Evolutionary conservation across 371 early-diverging fungal genomes (phyloP), one percentile per base, ranked within the genome.

Genomic region (Mortierella sp.): DNA sequence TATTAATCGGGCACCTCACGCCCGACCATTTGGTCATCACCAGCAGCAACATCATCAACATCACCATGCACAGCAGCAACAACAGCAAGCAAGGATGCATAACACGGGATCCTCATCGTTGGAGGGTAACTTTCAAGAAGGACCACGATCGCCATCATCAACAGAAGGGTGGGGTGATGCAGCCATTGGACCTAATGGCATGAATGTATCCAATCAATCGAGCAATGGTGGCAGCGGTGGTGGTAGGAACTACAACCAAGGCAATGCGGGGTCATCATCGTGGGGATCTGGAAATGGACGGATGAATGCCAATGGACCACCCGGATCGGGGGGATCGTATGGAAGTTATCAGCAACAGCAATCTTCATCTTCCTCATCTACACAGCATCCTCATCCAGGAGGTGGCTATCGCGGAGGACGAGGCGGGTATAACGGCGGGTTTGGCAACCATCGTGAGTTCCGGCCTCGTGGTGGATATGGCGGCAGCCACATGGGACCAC

Each of bases 1-100:
- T 35, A 68, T 72, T 49, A 78, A 78, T 40, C 64, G 78, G 5
- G 62, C 55, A 0, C 73, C 73, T 2, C 78, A 72, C 40, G 18
- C 69, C 26, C 64, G 78, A 0, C 73, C 78, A 6, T 78, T 65
- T 59, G 66, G 32, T 4, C 67, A 51, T 12, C 72, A 66, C 3
- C 71, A 62, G 35, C 70, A 58, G 32, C 65, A 60, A 28, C 37
- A 51, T 24, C 66, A 52, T 5, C 66, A 51, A 9, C 66, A 43
- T 32, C 63, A 39, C 0, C 67, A 47, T 24, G 20, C 58, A 47
- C 64, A 54, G 12, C 64, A 64, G 12, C 52, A 49, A 24, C 66
- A 71, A 43, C 64, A 71, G 32, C 30, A 58, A 16, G 39, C 59
- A 60, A 24, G 62, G 24, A 28, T 45, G 6, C 63, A 60, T 28